These are phyloP conservation scores for Nissolia schottii DNA, from an alignment of 306 rosid genomes.

Conservation along the genomic window DNA sequence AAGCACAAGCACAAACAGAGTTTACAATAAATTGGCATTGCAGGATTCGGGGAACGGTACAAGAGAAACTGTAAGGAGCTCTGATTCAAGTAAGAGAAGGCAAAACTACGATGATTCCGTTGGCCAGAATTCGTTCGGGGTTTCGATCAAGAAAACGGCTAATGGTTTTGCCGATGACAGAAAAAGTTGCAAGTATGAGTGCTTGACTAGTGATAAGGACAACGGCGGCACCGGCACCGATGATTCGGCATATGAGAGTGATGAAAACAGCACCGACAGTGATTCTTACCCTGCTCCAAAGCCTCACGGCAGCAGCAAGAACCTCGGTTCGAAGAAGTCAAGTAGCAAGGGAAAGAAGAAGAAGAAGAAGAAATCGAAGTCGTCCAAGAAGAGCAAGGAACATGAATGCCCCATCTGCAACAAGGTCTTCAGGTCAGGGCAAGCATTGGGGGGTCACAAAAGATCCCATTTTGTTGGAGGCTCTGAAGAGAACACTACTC, in stretches of 20 bases:
- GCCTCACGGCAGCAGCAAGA: conserved; percentile 27
- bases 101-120: conserved; percentile 37
- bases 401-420: conserved; percentile 89
- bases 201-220: conserved; percentile 36
- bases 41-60: conserved; percentile 32
- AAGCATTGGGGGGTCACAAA: conserved; percentile 97
- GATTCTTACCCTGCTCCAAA: conserved; percentile 36
- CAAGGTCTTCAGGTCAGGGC: conserved; percentile 75
- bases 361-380: conserved; percentile 37
- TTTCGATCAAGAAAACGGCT: conserved; percentile 22
- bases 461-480: conserved; percentile 90
- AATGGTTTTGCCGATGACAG: conserved; percentile 14
- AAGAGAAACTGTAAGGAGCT: conserved; percentile 21
- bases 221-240: conserved; percentile 22
- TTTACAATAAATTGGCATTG: conserved; percentile 31
- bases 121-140: conserved; percentile 25
- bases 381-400: conserved; percentile 63
- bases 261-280: conserved; percentile 57
- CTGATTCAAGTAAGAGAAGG: conserved; percentile 43
- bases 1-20: conserved; percentile 20
- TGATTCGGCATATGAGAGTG: conserved; percentile 57
- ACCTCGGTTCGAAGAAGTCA: conserved; percentile 12
- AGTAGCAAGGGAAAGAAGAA: conserved; percentile 27
- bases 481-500: conserved; percentile 47
- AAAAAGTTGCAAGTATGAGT: conserved; percentile 31